phyloP scores from a whole-genome alignment of 2,329 filamentous ascomycete genomes.

The Scedosporium aurantiacum region DNA sequence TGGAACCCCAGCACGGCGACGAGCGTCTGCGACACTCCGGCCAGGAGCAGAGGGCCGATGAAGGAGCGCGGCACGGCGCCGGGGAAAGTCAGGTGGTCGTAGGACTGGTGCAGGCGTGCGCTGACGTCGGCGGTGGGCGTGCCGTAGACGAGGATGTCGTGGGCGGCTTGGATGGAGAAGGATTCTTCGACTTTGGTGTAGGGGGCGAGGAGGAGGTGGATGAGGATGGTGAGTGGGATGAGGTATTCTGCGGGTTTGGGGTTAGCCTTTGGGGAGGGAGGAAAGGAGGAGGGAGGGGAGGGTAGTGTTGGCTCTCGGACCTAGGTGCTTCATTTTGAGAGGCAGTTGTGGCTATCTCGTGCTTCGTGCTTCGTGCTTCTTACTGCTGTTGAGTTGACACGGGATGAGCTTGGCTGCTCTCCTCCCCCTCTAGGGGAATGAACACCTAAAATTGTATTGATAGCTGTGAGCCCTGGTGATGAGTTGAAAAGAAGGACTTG shows the following conservation, averaged over 20 bases:
- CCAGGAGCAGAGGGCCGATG: slow-evolving; percentile 66
- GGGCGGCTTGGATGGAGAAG: slow-evolving; percentile 89
- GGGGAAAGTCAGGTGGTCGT: slow-evolving; percentile 85
- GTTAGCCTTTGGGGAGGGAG: slow-evolving; percentile 14
- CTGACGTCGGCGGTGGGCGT: slow-evolving; percentile 49
- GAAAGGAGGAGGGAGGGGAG: slow-evolving; percentile 11
- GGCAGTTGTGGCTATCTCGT: too few relatives aligned
- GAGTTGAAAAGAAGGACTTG: too few relatives aligned
- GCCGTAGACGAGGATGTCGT: slow-evolving; percentile 79
- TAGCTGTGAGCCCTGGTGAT: too few relatives aligned
- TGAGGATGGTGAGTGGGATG: slow-evolving; percentile 50
- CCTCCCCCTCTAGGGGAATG: too few relatives aligned
- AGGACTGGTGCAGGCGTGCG: slow-evolving; percentile 47
- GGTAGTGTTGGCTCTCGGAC: not conserved
- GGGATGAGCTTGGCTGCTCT: too few relatives aligned
- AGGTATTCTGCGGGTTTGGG: slow-evolving; percentile 26
- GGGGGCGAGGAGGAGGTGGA: slow-evolving; percentile 65
- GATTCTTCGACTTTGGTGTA: slow-evolving; percentile 98
- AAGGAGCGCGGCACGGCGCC: slow-evolving; percentile 90
- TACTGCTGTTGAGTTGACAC: too few relatives aligned
- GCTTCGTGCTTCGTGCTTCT: too few relatives aligned
- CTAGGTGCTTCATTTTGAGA: not conserved
- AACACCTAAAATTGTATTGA: too few relatives aligned
- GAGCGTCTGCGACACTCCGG: slow-evolving; percentile 59
- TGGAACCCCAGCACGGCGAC: slow-evolving; percentile 43